Percentiles rank a stretch among this genome's conserved stretches.
Evolutionary conservation across 495 filamentous ascomycete species (phyloP).

Genomic region (Xylaria cubensis): DNA sequence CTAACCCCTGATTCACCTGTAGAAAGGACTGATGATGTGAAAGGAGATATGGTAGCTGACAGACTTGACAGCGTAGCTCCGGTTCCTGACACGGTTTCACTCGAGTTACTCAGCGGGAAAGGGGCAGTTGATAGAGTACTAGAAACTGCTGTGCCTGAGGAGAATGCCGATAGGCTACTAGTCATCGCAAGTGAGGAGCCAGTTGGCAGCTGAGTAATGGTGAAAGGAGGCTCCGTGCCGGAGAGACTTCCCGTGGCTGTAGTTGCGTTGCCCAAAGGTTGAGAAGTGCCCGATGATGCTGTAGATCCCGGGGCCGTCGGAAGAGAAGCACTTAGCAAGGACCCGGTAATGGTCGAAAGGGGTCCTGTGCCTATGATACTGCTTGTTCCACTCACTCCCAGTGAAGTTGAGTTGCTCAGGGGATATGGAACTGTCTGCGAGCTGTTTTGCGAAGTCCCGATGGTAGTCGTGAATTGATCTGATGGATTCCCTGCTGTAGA

Average conservation of each 20-base stretch:
- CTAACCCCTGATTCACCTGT: neutral
- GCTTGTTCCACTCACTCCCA: slow-evolving; percentile 20
- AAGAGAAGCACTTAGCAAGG: slow-evolving; percentile 2
- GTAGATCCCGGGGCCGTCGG: neutral
- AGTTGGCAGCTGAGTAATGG: neutral
- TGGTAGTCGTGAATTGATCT: neutral
- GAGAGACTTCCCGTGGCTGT: neutral
- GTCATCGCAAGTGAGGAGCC: slow-evolving; percentile 5
- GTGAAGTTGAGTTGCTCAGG: slow-evolving; percentile 28
- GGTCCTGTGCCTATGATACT: slow-evolving; percentile 19
- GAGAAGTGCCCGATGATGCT: neutral
- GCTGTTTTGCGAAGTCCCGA: slow-evolving; percentile 9
- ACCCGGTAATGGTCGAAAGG: slow-evolving; percentile 12
- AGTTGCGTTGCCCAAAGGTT: slow-evolving; percentile 24
- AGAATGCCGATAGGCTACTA: neutral
- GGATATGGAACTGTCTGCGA: slow-evolving; percentile 32
- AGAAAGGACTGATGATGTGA: neutral
- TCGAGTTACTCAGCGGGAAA: slow-evolving; percentile 21
- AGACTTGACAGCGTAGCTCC: slow-evolving; percentile 9
- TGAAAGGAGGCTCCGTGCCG: slow-evolving; percentile 4
- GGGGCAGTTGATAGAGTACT: slow-evolving; percentile 7
- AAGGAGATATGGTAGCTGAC: neutral
- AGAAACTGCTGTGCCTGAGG: neutral
- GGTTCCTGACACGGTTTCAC: slow-evolving; percentile 3
- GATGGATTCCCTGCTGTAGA: neutral